A percentile compares a stretch with the other conserved stretches of the same genome.
Evolutionary conservation across 345 rosid genomes (phyloP).

Genomic region (Eucalyptus melliodora): DNA sequence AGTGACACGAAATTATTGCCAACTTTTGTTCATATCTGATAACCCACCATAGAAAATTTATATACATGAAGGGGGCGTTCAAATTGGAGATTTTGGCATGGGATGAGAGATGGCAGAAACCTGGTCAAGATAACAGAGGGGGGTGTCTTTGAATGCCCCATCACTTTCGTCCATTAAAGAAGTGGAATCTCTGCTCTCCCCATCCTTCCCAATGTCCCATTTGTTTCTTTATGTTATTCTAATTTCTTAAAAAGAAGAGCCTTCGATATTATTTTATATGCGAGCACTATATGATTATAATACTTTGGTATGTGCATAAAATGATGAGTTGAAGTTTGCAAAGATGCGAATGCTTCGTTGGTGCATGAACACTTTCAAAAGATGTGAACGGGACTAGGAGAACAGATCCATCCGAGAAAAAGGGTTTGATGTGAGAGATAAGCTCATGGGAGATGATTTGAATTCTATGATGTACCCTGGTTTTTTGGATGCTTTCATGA

Average conservation of each 20-base stretch:
- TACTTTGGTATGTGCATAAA: neutral
- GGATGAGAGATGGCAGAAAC: constrained; percentile 10
- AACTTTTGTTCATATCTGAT: neutral
- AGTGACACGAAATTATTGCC: neutral
- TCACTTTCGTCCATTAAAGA: constrained; percentile 51
- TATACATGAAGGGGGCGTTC: constrained; percentile 1
- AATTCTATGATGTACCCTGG: neutral
- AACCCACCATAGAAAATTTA: neutral
- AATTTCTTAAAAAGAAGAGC: neutral
- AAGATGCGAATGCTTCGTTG: neutral
- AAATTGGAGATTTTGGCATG: constrained; percentile 21
- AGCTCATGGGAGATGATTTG: neutral
- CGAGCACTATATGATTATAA: neutral
- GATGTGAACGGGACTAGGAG: neutral
- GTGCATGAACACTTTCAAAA: neutral
- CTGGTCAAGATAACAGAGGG: constrained; percentile 28
- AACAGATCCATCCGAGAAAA: neutral
- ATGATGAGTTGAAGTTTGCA: neutral
- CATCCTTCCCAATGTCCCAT: constrained; percentile 40
- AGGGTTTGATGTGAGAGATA: neutral
- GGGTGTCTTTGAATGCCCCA: constrained; percentile 29
- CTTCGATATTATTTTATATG: neutral
- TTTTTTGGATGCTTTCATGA: neutral
- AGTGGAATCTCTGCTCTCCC: constrained; percentile 73
- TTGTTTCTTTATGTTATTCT: neutral